phyloP scores from a whole-genome alignment of 305 asterid species.

The Solanum aculeatissimum region DNA sequence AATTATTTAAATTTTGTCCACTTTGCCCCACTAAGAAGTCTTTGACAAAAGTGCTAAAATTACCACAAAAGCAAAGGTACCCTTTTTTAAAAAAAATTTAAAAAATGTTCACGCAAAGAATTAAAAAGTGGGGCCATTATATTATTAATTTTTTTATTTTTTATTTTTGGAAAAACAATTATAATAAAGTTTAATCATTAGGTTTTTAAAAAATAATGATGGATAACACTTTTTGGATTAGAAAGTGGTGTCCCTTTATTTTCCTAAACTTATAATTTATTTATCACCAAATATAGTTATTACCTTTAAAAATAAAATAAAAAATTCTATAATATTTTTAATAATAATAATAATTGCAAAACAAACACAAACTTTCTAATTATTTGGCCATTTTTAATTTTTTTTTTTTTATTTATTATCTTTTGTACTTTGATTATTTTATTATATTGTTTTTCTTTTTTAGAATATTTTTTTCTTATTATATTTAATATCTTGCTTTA shows the following conservation, averaged over 20 bases:
- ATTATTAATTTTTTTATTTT: neutral
- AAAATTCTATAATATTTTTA: neutral
- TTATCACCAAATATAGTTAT: neutral
- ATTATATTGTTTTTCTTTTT: neutral
- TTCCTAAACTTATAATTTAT: neutral
- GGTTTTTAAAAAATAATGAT: neutral
- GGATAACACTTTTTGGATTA: neutral
- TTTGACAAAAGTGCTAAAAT: constrained; percentile 1
- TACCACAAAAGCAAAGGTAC: neutral
- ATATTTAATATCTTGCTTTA: neutral
- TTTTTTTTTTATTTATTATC: neutral
- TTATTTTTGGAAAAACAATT: neutral
- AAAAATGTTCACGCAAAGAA: neutral
- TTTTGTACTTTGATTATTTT: neutral
- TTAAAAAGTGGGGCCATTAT: neutral
- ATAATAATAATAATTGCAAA: too few relatives aligned
- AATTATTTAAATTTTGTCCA: neutral
- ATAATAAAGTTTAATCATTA: neutral
- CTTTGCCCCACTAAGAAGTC: constrained; percentile 4
- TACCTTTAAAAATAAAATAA: neutral
- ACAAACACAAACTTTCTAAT: too few relatives aligned
- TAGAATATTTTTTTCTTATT: neutral
- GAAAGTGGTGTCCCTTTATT: neutral
- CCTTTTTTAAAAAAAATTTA: neutral
- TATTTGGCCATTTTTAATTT: too few relatives aligned